These are phyloP conservation scores for Penicillium vulpinum DNA, from an alignment of 2,329 filamentous ascomycete genomes.

Conservation along the genomic window DNA sequence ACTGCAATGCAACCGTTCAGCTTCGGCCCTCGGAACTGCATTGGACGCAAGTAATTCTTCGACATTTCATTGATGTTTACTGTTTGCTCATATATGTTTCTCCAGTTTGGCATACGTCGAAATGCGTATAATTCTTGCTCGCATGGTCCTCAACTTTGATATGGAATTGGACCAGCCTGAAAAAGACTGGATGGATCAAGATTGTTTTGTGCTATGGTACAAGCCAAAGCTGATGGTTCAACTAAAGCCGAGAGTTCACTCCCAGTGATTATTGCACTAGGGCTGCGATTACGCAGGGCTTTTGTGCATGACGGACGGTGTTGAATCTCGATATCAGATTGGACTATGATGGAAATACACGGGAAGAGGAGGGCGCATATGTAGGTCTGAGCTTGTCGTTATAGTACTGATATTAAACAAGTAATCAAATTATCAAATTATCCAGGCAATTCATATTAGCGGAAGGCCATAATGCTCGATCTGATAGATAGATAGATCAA, in stretches of 20 bases:
- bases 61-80: accelerated
- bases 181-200: slow-evolving; percentile 13
- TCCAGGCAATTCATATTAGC: no score
- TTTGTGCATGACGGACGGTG: neutral
- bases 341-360: neutral
- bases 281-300: neutral
- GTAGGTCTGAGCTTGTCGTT: no score
- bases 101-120: slow-evolving; percentile 18
- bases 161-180: slow-evolving; percentile 13
- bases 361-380: neutral
- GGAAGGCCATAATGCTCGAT: neutral
- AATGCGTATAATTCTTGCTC: slow-evolving; percentile 19
- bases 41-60: slow-evolving; percentile 33
- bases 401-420: neutral
- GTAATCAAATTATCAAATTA: neutral
- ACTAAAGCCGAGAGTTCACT: neutral
- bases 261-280: neutral
- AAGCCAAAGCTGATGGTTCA: slow-evolving; percentile 13
- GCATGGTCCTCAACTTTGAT: slow-evolving; percentile 18
- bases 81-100: neutral
- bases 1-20: slow-evolving; percentile 52
- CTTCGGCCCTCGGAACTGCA: slow-evolving; percentile 52
- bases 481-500: no score
- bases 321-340: neutral
- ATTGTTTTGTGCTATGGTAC: slow-evolving; percentile 8